Evolutionary conservation across 768 basidiomycete genomes (phyloP).

Genomic region (Phanerochaete carnosa): DNA sequence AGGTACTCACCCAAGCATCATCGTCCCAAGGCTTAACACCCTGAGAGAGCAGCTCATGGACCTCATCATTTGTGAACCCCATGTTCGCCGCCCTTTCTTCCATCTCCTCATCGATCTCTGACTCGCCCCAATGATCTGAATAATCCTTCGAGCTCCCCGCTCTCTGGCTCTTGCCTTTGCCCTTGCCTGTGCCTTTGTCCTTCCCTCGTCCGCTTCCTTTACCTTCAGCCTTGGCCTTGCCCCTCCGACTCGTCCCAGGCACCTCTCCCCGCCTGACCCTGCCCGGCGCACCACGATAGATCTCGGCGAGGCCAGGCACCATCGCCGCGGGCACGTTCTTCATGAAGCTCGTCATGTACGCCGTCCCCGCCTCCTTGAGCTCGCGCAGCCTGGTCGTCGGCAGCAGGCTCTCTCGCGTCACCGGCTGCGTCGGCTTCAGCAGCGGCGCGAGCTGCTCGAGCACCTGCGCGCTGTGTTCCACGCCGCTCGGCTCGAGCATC

Average conservation of each 20-base stretch:
- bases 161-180: background rate
- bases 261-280: background rate
- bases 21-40: slow-evolving; percentile 46
- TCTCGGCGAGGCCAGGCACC: background rate
- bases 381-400: background rate
- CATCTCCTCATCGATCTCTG: background rate
- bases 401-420: background rate
- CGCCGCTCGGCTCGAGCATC: background rate
- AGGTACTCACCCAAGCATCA: slow-evolving; percentile 7
- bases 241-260: background rate
- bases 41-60: slow-evolving; percentile 32
- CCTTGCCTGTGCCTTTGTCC: too few species aligned
- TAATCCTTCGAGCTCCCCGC: too few species aligned
- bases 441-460: background rate
- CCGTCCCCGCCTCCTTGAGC: background rate
- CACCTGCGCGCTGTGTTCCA: background rate
- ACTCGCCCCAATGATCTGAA: slow-evolving; percentile 13
- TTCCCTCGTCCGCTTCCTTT: too few species aligned
- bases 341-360: too few species aligned
- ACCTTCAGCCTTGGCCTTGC: too few species aligned
- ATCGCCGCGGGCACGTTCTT: background rate
- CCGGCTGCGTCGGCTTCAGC: background rate
- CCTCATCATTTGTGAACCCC: slow-evolving; percentile 34
- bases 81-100: slow-evolving; percentile 21
- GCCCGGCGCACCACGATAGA: background rate